These are phyloP conservation scores for Umbellularia californica DNA, from an alignment of 164 flowering plant genomes.

Conservation along the genomic window DNA sequence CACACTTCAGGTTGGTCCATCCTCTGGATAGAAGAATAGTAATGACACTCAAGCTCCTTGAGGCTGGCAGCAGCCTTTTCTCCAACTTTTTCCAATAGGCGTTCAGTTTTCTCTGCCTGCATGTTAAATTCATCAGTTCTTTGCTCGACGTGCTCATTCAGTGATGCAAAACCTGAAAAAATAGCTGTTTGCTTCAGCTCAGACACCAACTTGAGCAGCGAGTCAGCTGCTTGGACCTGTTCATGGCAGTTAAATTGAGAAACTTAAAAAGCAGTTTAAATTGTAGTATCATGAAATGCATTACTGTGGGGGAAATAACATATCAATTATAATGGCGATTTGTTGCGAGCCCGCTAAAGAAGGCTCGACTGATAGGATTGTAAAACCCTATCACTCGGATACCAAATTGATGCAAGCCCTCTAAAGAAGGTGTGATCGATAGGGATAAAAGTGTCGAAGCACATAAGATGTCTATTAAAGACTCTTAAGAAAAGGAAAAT, in stretches of 20 bases:
- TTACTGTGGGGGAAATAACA: not conserved
- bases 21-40: conserved; percentile 60
- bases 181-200: conserved; percentile 96
- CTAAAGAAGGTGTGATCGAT: no score
- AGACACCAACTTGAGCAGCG: conserved; percentile 85
- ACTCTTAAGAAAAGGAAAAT: no score
- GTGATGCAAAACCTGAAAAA: conserved; percentile 89
- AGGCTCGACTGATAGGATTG: no score
- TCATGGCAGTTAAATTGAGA: not conserved
- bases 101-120: conserved; percentile 63
- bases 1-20: conserved; percentile 14
- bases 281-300: not conserved
- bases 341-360: no score
- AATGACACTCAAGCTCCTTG: conserved; percentile 83
- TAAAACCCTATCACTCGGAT: no score
- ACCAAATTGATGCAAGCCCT: no score
- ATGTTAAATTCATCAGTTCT: conserved; percentile 57
- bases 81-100: conserved; percentile 57
- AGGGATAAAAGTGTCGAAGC: no score
- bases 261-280: not conserved
- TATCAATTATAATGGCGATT: not conserved
- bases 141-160: conserved; percentile 88
- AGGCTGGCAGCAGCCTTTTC: conserved; percentile 91
- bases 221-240: conserved; percentile 96
- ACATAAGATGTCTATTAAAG: no score